Evolutionary conservation across 2,329 filamentous ascomycete genomes (phyloP).

Genomic region (Fusarium brachygibbosum): DNA sequence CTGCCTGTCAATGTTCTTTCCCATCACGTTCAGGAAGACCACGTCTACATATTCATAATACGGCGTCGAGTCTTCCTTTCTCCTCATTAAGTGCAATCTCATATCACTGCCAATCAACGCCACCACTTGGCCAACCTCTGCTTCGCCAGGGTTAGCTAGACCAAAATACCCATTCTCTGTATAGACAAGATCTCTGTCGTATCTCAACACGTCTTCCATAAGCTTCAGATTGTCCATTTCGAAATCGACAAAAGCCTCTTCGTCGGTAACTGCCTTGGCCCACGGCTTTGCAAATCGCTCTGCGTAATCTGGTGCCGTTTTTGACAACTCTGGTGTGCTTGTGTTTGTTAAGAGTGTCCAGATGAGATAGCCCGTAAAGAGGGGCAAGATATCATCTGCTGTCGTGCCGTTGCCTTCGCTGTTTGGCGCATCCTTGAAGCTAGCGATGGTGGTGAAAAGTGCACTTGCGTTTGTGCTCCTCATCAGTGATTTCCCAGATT

Average conservation of each 20-base stretch:
- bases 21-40: neutral
- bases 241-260: neutral
- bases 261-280: neutral
- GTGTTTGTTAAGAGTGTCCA: neutral
- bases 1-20: neutral
- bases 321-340: neutral
- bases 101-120: neutral
- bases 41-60: neutral
- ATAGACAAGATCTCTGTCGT: neutral
- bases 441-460: neutral
- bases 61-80: neutral
- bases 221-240: neutral
- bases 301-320: neutral
- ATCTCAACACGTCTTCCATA: neutral
- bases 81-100: neutral
- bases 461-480: neutral
- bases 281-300: neutral
- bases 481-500: no score
- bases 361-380: neutral
- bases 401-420: neutral
- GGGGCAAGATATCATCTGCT: neutral
- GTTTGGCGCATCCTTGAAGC: rapidly evolving
- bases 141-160: neutral
- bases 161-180: neutral
- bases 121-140: neutral